A percentile compares a stretch with the other conserved stretches of the same genome.
Evolutionary conservation across 495 filamentous ascomycete species (phyloP).

Genomic region (Lasiosphaeria ovina): DNA sequence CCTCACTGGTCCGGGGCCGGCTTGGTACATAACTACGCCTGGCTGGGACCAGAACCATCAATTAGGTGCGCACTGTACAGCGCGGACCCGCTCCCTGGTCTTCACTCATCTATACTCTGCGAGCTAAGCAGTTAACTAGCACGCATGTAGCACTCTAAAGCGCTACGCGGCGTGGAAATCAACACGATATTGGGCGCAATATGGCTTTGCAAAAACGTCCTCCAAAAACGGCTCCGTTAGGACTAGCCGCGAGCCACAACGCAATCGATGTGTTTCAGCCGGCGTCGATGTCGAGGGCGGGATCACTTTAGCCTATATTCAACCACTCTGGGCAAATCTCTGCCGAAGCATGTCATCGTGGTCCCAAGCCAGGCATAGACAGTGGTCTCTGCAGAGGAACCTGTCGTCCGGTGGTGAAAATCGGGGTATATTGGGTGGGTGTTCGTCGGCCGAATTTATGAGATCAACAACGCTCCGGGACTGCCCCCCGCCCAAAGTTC

Average conservation of each 20-base stretch:
- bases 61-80: too few relatives aligned
- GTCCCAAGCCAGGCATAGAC: neutral
- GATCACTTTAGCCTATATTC: conserved; percentile 6
- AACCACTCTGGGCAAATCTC: conserved; percentile 1
- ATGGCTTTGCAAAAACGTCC: neutral
- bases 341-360: neutral
- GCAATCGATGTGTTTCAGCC: conserved; percentile 4
- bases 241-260: neutral
- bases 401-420: neutral
- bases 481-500: too few relatives aligned
- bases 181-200: conserved; percentile 10
- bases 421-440: neutral
- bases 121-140: neutral
- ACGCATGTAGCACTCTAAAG: neutral
- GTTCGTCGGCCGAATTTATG: too few relatives aligned
- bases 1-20: too few relatives aligned
- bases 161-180: too few relatives aligned
- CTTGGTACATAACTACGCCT: too few relatives aligned
- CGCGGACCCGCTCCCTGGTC: too few relatives aligned
- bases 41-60: too few relatives aligned
- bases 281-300: neutral
- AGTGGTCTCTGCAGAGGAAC: neutral
- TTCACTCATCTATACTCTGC: too few relatives aligned
- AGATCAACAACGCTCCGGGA: too few relatives aligned
- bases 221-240: neutral